Base-by-base conservation (phyloP, 371 early-diverging fungal species). In the Thermomucor indicae-seudaticae region DNA sequence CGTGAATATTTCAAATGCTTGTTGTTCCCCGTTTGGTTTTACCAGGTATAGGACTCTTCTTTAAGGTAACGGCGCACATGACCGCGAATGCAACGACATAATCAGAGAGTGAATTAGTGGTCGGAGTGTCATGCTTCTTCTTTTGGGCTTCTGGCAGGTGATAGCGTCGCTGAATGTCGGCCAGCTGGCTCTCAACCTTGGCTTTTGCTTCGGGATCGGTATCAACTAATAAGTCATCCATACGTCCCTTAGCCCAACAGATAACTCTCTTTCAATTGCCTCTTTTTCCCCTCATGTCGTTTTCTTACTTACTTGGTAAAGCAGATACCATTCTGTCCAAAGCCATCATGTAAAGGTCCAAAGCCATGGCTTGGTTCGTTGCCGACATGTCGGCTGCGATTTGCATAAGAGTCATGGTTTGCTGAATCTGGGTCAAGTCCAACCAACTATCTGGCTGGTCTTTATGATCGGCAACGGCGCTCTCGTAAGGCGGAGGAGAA, bases 21-120 rank as follows among this genome's bases (percentile, higher is more conserved):
- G n/a, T n/a, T n/a, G n/a, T n/a, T n/a, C n/a, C n/a, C n/a, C n/a
- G n/a, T n/a, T n/a, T n/a, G n/a, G n/a, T n/a, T n/a, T n/a, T n/a
- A 67, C 72, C 68, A 8, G 85, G 85, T 28, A 84, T 79, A 16
- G 83, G 85, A 6, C 82, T 81, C 44, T 80, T 77, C 60, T 84
- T 84, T n/a, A 84, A 58, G 12, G 80, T 77, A 19, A 84, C 70
- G 11, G 85, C 85, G 23, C 66, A 57, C 17, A 64, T 44, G 17
- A 84, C 68, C 2, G 80, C 79, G 4, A 81, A 75, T 16, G 72
- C 60, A 43, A 78, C 66, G 6, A 81, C 69, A 14, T 67, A 48
- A 24, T 79, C 67, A 2, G 75, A 67, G 8, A 75, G 62, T n/a
- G 55, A 20, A 12, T 58, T 51, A 24, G 58, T 42, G 35, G 60